Evolutionary conservation across 2,329 filamentous ascomycete species (phyloP), one percentile per base, ranked within the genome.

Genomic region (Colletotrichum sp.): DNA sequence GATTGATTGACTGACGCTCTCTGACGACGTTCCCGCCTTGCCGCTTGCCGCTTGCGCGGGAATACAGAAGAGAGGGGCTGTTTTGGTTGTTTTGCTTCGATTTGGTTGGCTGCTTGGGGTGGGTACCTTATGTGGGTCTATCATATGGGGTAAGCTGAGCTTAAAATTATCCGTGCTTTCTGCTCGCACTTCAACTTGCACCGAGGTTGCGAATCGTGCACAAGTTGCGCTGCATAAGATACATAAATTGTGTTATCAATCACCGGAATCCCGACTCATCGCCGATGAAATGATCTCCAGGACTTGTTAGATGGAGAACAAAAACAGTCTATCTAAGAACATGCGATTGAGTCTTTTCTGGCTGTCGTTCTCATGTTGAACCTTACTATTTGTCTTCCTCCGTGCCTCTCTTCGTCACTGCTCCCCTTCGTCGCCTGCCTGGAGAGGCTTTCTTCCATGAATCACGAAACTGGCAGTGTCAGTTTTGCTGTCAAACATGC

Each of bases 21-120:
- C 57, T 71, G 72, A 75, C 69, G 73, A 72, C 74, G 71, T 74
- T 76, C 71, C 71, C 74, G 71, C 74, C 74, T 62, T 69, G 71
- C 74, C 70, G 70, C 74, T 28, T 73, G 71, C 64, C 74, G 70
- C 74, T 69, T 65, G 74, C 74, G 64, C 70, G 59, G 74, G 57
- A 76, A 76, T 59, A 69, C 32, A 30, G 49, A 63, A 69, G 64
- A 74, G 74, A 74, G 73, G 70, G 74, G 71, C 72, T 65, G 64
- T 30, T 34, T 72, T 72, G 72, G 28, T 75, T 68, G 36, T 69
- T 73, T 69, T 49, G 57, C 59, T 36, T 13, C 13, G 16, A 21
- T 52, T n/a, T 76, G 73, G 73, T 76, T 76, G 73, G 73, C 63
- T 62, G n/a, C 30, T 30, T 15, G 8, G 2, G 5, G 71, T 76